These are phyloP conservation scores for Uronychia binucleata DNA, from an alignment of 73 alveolate species.

Conservation along the genomic window DNA sequence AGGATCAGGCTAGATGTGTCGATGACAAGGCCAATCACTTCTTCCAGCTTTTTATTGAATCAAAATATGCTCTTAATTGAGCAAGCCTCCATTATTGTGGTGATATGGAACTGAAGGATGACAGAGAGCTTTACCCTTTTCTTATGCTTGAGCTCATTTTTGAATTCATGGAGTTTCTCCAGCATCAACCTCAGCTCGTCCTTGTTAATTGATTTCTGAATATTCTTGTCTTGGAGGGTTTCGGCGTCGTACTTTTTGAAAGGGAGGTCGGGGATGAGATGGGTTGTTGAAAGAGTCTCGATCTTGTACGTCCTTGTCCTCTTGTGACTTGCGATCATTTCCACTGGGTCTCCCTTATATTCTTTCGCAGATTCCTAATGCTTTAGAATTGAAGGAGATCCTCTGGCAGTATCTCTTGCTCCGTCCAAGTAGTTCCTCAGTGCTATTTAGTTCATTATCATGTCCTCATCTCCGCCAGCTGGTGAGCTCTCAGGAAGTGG, in stretches of 20 bases:
- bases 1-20: background rate
- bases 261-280: background rate
- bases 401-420: background rate
- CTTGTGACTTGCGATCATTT: background rate
- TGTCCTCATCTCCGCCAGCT: background rate
- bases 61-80: background rate
- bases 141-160: background rate
- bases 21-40: background rate
- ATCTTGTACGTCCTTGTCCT: background rate
- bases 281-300: background rate
- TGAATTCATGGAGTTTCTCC: background rate
- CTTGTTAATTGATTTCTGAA: background rate
- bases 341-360: background rate
- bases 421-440: background rate
- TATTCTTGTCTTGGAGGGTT: background rate
- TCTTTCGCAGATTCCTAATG: background rate
- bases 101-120: background rate
- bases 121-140: background rate
- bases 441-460: background rate
- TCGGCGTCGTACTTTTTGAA: background rate
- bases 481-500: background rate
- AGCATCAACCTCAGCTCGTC: background rate
- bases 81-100: background rate
- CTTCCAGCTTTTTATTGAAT: background rate
- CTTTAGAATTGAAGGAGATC: background rate